Evolutionary conservation across 2,329 filamentous ascomycete genomes (phyloP), one percentile per base, ranked within the genome.

Genomic region (Sarocladium kiliense): DNA sequence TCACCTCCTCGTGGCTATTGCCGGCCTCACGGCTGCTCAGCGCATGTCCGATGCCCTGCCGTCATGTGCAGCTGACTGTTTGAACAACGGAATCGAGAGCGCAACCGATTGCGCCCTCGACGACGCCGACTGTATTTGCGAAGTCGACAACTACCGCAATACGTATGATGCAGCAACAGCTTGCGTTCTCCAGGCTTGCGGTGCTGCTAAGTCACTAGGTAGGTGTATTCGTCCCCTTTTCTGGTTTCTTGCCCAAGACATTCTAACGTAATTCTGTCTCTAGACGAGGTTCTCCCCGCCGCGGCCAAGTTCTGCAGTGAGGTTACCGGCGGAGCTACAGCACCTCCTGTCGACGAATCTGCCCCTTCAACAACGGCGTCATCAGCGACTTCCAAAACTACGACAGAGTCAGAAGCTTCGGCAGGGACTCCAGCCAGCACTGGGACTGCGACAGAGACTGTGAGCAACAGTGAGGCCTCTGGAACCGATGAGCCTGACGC

Each of bases 171-270:
- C 68, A 23, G 71, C 71, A 9, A 67, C 72, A 51, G 72, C 71
- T 56, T 64, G 69, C 30, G 70, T 71, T 14, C 77, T 74, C 57
- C 75, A 75, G 3, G 65, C 69, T 21, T 68, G 69, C 26, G 74
- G 77, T 23, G 69, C 74, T 18, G 68, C 72, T 18, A 44, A 44
- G 23, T 21, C 41, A 44, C 41, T 44, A 44, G 41, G 41, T 44
- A 7, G 3, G 41, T 16, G 58, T 16, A 58, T 60, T 27, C 50
- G 60, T 25, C 58, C 61, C 63, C 55, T 18, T 60, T 55, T 18
- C n/a, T 1, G 3, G 26, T 26, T 23, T 3, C 26, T 32, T n/a
- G n/a, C n/a, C n/a, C n/a, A n/a, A n/a, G n/a, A n/a, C n/a, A n/a
- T n/a, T n/a, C n/a, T n/a, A n/a, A n/a, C n/a, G n/a, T n/a, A n/a